Evolutionary conservation across 31 red algal genomes (phyloP), one percentile per base, ranked within the genome.

Genomic region (Bonnemaisonia californica): DNA sequence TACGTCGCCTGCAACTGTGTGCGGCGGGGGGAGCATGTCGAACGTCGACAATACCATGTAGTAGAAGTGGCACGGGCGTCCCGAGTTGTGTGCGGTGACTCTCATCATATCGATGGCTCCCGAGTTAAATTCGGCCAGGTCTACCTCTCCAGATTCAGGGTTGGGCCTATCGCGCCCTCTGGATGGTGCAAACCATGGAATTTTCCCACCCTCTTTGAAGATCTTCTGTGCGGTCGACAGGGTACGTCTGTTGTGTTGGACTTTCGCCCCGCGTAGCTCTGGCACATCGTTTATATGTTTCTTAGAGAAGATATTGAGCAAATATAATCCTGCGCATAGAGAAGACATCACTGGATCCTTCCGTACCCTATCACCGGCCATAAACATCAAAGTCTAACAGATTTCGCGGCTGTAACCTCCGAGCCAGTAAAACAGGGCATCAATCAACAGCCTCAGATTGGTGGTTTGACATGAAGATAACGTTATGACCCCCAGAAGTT

Each of bases 221-320:
- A 92, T 38, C 24, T 66, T 57, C 18, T 66, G 63, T 22, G 87
- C 88, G 12, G 76, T 84, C 12, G 54, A 11, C 31, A 95, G 69
- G 2, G 96, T 98, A 41, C 80, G 76, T 41, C 81, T 72, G 60
- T 98, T 98, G 78, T 98, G 96, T 3, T 22, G n/a, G 39, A 92
- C 71, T 82, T 98, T 98, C 1, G 92, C 68, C 16, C 61, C 72
- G 23, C 80, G 69, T 19, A 77, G 76, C 58, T 98, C 88, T 8
- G 96, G 96, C 35, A 89, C 60, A 34, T 98, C 96, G 34, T 92
- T 78, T 19, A 98, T 98, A 58, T 98, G 96, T 74, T 93, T 89
- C 80, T 95, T 95, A 26, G 96, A 98, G 84, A 95, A 98, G 31
- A 98, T 92, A 1, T 92, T 98, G 34, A 98, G 89, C 55, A 98